Percentiles rank a stretch among this genome's conserved stretches.
Evolutionary conservation across 2,329 filamentous ascomycete genomes (phyloP).

Genomic region (Arthrobotrys musiformis): DNA sequence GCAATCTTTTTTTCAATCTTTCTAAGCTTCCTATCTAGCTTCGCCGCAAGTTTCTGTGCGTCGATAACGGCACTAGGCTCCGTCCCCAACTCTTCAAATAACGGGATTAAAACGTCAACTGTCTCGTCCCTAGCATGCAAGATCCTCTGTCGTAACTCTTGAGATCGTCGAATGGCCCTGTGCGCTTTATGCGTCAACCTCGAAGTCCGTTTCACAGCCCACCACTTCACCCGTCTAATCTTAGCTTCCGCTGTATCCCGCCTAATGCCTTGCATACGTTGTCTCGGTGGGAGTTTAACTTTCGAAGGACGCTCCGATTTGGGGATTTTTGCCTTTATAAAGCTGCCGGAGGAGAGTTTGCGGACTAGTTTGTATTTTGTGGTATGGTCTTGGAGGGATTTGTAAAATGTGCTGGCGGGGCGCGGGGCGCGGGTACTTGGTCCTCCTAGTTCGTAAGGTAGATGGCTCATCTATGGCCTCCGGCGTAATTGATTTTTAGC

Average conservation of each 20-base stretch:
- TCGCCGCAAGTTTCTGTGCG: conserved; percentile 16
- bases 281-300: conserved; percentile 17
- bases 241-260: conserved; percentile 27
- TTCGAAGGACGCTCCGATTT: conserved; percentile 28
- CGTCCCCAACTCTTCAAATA: conserved; percentile 37
- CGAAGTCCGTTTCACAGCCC: conserved; percentile 20
- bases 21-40: conserved; percentile 16
- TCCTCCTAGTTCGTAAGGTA: conserved; percentile 5
- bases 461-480: conserved; percentile 51
- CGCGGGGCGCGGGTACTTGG: conserved; percentile 23
- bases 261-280: conserved; percentile 50
- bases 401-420: conserved; percentile 10
- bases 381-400: conserved; percentile 34
- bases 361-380: conserved; percentile 41
- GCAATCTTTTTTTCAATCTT: conserved; percentile 32
- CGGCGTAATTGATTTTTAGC: neutral
- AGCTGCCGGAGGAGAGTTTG: conserved; percentile 4
- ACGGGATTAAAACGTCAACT: conserved; percentile 36
- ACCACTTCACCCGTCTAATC: conserved; percentile 35
- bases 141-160: conserved; percentile 38
- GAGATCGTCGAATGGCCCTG: conserved; percentile 20
- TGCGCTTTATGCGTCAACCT: conserved; percentile 7
- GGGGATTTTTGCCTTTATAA: conserved; percentile 33
- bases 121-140: conserved; percentile 42
- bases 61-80: conserved; percentile 41